Conservation (phyloP, 345 rosid genomes). For the Anastatica hierochuntica region DNA sequence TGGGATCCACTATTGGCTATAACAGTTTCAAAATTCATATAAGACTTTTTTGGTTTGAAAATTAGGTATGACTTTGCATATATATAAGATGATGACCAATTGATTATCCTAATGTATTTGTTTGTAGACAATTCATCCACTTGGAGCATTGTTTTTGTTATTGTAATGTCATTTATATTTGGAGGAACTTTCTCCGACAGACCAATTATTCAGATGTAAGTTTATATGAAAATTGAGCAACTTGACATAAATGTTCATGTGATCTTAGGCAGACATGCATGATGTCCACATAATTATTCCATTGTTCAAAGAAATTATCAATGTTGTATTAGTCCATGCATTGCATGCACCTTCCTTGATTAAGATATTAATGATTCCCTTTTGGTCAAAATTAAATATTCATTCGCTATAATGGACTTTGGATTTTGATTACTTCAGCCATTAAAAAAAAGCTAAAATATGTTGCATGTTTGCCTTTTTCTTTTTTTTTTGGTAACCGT, state of each 20-base stretch:
- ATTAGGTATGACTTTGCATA: constrained; percentile 7
- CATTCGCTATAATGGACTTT: background rate
- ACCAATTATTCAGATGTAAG: constrained; percentile 2
- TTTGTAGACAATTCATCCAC: constrained; percentile 5
- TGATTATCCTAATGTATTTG: background rate
- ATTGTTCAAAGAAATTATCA: constrained; percentile 7
- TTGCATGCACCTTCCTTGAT: background rate
- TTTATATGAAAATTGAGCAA: constrained; percentile 1
- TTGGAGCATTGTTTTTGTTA: constrained; percentile 8
- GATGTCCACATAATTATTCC: constrained; percentile 5
- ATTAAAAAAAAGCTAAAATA: background rate
- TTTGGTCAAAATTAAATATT: background rate
- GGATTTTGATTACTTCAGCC: background rate
- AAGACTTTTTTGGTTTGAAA: constrained; percentile 5
- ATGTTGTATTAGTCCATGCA: constrained; percentile 6
- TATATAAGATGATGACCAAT: background rate
- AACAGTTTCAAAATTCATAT: background rate
- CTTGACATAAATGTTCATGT: constrained; percentile 11
- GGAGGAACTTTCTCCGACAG: constrained; percentile 14
- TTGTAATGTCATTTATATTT: constrained; percentile 10
- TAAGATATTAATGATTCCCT: background rate
- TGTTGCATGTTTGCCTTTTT: background rate
- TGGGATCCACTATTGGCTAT: background rate
- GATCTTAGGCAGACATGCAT: constrained; percentile 18
- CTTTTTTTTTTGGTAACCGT: no score